These are phyloP conservation scores for Fragaria iinumae DNA, from an alignment of 306 rosid species.

Conservation along the genomic window DNA sequence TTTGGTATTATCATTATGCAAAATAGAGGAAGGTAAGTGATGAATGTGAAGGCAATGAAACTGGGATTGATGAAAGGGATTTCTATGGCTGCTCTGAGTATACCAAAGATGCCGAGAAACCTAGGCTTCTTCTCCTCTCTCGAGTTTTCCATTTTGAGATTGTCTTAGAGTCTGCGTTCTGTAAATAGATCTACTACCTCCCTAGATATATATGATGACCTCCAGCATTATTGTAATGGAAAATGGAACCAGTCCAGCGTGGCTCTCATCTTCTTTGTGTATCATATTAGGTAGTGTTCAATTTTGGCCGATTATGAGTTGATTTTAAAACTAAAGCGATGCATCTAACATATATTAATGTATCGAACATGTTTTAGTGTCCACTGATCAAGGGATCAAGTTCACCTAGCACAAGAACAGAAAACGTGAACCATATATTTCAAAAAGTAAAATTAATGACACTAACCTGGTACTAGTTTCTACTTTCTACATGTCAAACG, in stretches of 20 bases:
- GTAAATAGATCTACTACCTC: neutral
- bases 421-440: neutral
- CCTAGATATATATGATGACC: neutral
- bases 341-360: neutral
- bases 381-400: no score
- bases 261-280: neutral
- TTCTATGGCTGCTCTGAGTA: slow-evolving; percentile 1
- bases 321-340: neutral
- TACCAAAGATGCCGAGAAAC: slow-evolving; percentile 2
- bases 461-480: neutral
- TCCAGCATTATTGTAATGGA: neutral
- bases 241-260: neutral
- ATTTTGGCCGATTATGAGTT: neutral
- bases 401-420: neutral
- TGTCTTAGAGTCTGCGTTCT: neutral
- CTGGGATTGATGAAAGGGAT: slow-evolving; percentile 9
- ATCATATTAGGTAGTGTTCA: no score
- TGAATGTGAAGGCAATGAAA: slow-evolving; percentile 9
- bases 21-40: slow-evolving; percentile 8
- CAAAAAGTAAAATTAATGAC: neutral
- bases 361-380: neutral
- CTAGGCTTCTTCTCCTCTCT: neutral
- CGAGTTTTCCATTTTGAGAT: neutral
- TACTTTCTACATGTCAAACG: neutral
- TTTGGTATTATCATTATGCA: neutral